Conservation (phyloP, 495 filamentous ascomycete species). For the Letharia lupina region DNA sequence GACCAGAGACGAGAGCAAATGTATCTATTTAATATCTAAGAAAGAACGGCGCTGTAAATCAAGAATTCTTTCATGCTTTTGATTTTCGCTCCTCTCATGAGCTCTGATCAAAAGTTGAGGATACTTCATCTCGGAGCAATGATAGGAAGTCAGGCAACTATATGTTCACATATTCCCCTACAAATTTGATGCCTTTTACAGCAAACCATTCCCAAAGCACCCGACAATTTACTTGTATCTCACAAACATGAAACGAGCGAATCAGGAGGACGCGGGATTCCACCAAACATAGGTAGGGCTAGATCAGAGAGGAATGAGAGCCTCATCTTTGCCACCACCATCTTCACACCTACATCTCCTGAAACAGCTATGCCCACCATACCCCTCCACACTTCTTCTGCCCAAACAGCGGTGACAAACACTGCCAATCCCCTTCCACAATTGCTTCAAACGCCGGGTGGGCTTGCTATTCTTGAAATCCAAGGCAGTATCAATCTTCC, state of each 20-base stretch:
- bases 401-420: conserved; percentile 20
- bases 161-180: neutral
- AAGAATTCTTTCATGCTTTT: neutral
- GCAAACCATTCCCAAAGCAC: neutral
- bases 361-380: conserved; percentile 38
- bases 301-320: neutral
- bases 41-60: too few relatives aligned
- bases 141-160: neutral
- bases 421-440: conserved; percentile 61
- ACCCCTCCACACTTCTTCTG: conserved; percentile 26
- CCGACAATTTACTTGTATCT: neutral
- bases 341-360: neutral
- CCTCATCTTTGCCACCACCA: neutral
- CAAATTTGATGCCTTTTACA: neutral
- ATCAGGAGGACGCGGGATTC: neutral
- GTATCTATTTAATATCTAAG: neutral
- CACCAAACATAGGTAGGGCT: neutral
- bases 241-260: neutral
- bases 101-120: neutral
- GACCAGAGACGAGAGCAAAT: neutral
- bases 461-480: conserved; percentile 74
- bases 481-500: conserved; percentile 78
- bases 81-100: neutral
- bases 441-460: conserved; percentile 73
- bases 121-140: neutral